Conservation (phyloP, 2,329 filamentous ascomycete species). For the Fusarium circinatum region DNA sequence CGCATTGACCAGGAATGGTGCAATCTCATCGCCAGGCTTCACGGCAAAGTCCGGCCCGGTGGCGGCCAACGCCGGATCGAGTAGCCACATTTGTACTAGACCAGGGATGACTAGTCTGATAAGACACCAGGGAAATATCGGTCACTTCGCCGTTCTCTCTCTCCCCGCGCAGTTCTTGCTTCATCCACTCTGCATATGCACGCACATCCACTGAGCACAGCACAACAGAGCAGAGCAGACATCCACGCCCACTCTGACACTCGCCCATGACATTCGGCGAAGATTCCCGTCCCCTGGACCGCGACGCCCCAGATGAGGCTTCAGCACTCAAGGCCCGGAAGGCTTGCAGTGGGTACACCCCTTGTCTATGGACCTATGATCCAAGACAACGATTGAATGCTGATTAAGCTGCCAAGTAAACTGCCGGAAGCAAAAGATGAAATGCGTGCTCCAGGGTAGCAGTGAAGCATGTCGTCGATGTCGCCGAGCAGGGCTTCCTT, state of each 20-base stretch:
- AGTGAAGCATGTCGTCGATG: slow-evolving; percentile 17
- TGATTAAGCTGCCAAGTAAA: slow-evolving; percentile 12
- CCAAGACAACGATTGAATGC: background rate
- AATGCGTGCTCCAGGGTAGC: slow-evolving; percentile 21
- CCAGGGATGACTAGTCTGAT: background rate
- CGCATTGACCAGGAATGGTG: background rate
- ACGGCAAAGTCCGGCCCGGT: slow-evolving; percentile 10
- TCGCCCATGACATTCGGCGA: slow-evolving; percentile 8
- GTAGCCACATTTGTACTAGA: slow-evolving; percentile 5
- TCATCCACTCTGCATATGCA: slow-evolving; percentile 15
- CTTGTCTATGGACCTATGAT: background rate
- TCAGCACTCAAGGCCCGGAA: slow-evolving; percentile 15
- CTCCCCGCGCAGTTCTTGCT: slow-evolving; percentile 3
- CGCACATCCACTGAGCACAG: background rate
- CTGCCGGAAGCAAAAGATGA: slow-evolving; percentile 22
- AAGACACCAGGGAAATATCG: slow-evolving; percentile 12
- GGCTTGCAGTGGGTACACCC: slow-evolving; percentile 11
- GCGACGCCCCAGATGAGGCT: slow-evolving; percentile 1
- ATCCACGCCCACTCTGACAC: background rate
- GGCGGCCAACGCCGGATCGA: background rate
- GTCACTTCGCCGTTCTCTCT: slow-evolving; percentile 11
- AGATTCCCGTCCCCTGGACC: slow-evolving; percentile 11
- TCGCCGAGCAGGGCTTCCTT: slow-evolving; percentile 10
- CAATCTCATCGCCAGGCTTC: background rate
- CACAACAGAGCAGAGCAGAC: background rate